Evolutionary conservation across 495 filamentous ascomycete species (phyloP).

Genomic region (Pyrenula aspistea): DNA sequence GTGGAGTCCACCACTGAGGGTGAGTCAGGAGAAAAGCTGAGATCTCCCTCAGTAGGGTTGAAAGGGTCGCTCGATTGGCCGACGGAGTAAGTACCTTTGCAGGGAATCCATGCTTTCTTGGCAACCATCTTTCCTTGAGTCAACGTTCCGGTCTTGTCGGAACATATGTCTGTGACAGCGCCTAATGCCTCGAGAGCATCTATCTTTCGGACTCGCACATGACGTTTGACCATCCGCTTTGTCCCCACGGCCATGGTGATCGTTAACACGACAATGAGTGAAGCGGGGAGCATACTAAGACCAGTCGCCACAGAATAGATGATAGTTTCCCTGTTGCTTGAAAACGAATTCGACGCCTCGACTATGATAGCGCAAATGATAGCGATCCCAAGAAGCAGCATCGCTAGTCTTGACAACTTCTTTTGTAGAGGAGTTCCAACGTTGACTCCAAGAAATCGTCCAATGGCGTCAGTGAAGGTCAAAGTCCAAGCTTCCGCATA

Average conservation of each 20-base stretch:
- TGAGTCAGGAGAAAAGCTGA: conserved; percentile 26
- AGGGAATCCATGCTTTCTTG: conserved; percentile 69
- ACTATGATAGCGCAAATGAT: conserved; percentile 60
- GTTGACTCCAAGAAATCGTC: conserved; percentile 58
- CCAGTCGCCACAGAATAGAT: conserved; percentile 64
- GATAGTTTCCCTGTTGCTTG: conserved; percentile 47
- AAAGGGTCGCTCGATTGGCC: conserved; percentile 41
- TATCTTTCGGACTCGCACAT: conserved; percentile 58
- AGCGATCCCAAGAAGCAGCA: conserved; percentile 56
- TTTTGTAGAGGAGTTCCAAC: conserved; percentile 58
- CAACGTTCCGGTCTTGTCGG: conserved; percentile 61
- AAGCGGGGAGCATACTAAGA: conserved; percentile 61
- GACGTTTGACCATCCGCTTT: conserved; percentile 56
- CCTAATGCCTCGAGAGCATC: conserved; percentile 57
- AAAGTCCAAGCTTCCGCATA: conserved; percentile 59
- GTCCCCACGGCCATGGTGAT: conserved; percentile 66
- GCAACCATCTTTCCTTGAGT: conserved; percentile 72
- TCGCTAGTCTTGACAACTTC: conserved; percentile 57
- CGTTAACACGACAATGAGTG: conserved; percentile 62
- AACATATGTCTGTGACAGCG: conserved; percentile 60
- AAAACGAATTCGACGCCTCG: conserved; percentile 47
- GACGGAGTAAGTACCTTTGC: conserved; percentile 46
- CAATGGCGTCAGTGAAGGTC: conserved; percentile 52
- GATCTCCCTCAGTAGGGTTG: conserved; percentile 40
- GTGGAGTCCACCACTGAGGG: conserved; percentile 19